These are phyloP conservation scores for Aspergillus uvarum DNA, from an alignment of 2,329 filamentous ascomycete species.

Conservation along the genomic window DNA sequence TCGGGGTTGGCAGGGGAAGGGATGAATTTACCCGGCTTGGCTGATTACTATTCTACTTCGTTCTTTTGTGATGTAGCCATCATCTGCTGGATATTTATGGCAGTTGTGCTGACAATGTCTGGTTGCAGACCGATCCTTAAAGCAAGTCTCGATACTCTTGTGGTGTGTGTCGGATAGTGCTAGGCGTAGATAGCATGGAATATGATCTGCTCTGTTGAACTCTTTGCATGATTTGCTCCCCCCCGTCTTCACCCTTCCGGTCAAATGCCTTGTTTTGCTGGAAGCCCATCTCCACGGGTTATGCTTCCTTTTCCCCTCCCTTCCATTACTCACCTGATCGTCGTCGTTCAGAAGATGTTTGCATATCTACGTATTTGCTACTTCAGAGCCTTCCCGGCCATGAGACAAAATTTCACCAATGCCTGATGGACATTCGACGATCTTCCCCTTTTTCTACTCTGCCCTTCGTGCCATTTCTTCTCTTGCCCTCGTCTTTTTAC, in stretches of 20 bases:
- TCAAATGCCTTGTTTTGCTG: background rate
- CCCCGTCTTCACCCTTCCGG: background rate
- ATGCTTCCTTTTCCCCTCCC: conserved; percentile 28
- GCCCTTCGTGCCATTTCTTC: background rate
- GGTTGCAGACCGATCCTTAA: background rate
- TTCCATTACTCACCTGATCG: conserved; percentile 1
- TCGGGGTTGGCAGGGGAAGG: conserved; percentile 40
- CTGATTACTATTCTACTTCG: conserved; percentile 29
- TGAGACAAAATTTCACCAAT: conserved; percentile 95
- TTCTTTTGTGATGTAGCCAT: conserved; percentile 7
- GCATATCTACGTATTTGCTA: conserved; percentile 99
- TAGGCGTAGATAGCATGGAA: background rate
- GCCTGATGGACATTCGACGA: conserved; percentile 39
- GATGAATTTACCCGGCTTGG: conserved; percentile 45
- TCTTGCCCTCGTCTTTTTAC: background rate
- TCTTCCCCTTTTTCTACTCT: background rate
- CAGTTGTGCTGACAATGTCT: conserved; percentile 9
- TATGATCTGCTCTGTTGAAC: background rate
- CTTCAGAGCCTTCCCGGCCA: conserved; percentile 95
- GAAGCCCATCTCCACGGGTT: no score
- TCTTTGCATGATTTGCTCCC: background rate
- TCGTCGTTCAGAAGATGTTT: conserved; percentile 76
- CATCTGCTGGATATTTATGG: conserved; percentile 2
- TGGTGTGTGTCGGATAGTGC: background rate
- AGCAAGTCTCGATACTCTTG: background rate